phyloP scores from a whole-genome alignment of 1,284 basidiomycete genomes.

The Marasmius oreades region DNA sequence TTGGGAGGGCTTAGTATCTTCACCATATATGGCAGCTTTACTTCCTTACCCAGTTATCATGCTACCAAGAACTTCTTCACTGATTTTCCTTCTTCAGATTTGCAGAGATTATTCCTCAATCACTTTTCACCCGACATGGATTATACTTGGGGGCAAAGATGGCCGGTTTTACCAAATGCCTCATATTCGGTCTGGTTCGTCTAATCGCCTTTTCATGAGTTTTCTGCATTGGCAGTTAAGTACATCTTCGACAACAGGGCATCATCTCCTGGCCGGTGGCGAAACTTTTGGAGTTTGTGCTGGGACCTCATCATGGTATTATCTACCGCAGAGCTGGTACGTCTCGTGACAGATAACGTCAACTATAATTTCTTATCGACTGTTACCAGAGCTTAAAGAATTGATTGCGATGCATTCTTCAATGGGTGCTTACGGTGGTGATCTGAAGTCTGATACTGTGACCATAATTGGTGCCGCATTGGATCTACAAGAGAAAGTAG shows the following conservation, averaged over 20 bases:
- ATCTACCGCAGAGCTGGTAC: slow-evolving; percentile 50
- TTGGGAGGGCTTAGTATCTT: background rate
- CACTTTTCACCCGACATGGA: slow-evolving; percentile 89
- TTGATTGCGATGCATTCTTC: slow-evolving; percentile 70
- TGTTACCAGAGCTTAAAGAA: slow-evolving; percentile 58
- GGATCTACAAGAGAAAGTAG: slow-evolving; percentile 69
- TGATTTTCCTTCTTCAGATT: slow-evolving; percentile 46
- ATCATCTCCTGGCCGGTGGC: slow-evolving; percentile 82
- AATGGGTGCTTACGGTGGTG: slow-evolving; percentile 57
- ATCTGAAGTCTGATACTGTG: slow-evolving; percentile 71
- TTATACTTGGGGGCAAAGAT: slow-evolving; percentile 90
- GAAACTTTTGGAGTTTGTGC: slow-evolving; percentile 61
- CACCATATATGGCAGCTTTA: background rate
- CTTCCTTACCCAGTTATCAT: slow-evolving; percentile 3
- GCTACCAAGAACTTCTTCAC: background rate
- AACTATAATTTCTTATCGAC: background rate
- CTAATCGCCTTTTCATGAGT: background rate
- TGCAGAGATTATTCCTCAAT: slow-evolving; percentile 89
- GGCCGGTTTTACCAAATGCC: slow-evolving; percentile 69
- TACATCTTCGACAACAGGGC: slow-evolving; percentile 42
- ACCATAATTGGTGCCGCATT: slow-evolving; percentile 75
- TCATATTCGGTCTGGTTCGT: slow-evolving; percentile 70
- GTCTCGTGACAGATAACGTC: slow-evolving; percentile 7
- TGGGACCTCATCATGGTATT: slow-evolving; percentile 63
- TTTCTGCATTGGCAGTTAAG: slow-evolving; percentile 4